Conservation (phyloP, 768 basidiomycete species). For the Leccinum longicurvipes region DNA sequence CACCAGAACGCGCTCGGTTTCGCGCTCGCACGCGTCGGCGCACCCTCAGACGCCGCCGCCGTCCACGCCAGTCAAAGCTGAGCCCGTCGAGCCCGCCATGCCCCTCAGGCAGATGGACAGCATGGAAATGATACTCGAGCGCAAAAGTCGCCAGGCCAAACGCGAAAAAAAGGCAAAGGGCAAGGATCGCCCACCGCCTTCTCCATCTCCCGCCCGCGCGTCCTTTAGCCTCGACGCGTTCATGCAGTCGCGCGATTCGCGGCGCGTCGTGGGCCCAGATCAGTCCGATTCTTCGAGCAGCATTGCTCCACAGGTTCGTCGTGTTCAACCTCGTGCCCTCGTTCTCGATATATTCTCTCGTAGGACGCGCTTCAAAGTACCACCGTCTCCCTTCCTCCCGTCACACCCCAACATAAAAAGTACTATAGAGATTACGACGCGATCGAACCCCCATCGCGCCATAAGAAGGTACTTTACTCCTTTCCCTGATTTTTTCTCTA, state of each 20-base stretch:
- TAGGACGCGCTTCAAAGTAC: constrained; percentile 31
- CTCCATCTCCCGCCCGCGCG: constrained; percentile 50
- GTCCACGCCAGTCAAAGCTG: constrained; percentile 61
- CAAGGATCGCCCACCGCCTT: constrained; percentile 51
- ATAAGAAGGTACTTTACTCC: constrained; percentile 23
- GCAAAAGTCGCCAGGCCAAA: constrained; percentile 55
- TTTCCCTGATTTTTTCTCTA: neutral
- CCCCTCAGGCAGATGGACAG: constrained; percentile 61
- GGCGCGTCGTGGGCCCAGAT: constrained; percentile 35
- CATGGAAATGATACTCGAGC: constrained; percentile 77
- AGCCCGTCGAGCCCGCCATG: constrained; percentile 48
- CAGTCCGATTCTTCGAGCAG: constrained; percentile 30
- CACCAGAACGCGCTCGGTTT: constrained; percentile 44
- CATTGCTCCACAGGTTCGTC: constrained; percentile 40
- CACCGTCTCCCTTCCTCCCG: constrained; percentile 32
- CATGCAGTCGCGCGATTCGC: constrained; percentile 56
- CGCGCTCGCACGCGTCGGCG: constrained; percentile 47
- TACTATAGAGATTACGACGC: constrained; percentile 51
- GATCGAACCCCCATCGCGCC: constrained; percentile 30
- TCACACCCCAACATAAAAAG: constrained; percentile 58
- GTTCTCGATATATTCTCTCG: constrained; percentile 12
- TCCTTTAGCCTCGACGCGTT: constrained; percentile 46
- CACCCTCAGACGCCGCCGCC: constrained; percentile 40
- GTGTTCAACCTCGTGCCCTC: constrained; percentile 14
- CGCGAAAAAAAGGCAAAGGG: constrained; percentile 46